Base-by-base conservation (phyloP, 495 filamentous ascomycete genomes). In the Xylaria bambusicola region DNA sequence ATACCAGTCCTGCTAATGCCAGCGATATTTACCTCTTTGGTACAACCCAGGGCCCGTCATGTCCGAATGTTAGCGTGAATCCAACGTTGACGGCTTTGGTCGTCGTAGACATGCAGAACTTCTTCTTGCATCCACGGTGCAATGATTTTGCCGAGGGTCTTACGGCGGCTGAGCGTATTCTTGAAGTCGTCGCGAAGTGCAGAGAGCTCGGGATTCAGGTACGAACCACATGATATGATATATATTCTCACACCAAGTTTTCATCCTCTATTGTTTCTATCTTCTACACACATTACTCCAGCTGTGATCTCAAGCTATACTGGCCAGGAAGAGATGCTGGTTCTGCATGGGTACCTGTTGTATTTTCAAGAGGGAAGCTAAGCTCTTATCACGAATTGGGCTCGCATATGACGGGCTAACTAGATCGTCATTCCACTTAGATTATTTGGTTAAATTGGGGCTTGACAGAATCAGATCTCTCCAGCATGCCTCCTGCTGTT, bases 361-460 rank as follows among this genome's bases (percentile, higher is more conserved):
- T 33, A 33, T 33, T 33, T 5, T 33, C 29, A 33, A 33, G 10
- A 33, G 36, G 15, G 15, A 7, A 38, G 15, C 8, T 15, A 13
- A 38, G 12, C 8, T 6, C 3, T 10, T 7, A 9, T 38, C 3
- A 10, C 8, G 8, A 38, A 10, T 3, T 38, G 15, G 5, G 6
- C 15, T 33, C 44, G 45, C 18, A 26, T 20, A 6, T 27, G 13
- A 9, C 17, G 18, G 20, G 44, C 24, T 27, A 9, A 47, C 44
- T 15, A 5, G 20, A 21, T 27, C 3, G n/a, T 47, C 7, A 23
- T 3, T 3, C 44, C 24, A 15, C n/a, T 46, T 40, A 74, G 73
- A 68, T 85, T 35, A 69, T 85, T 4, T 86, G 83, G 83, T 69
- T 86, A 31, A 86, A 84, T 60, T 86, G 83, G 83, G 84, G 84